Evolutionary conservation across 441 rosid species (phyloP).

Genomic region (Adansonia gregorii): DNA sequence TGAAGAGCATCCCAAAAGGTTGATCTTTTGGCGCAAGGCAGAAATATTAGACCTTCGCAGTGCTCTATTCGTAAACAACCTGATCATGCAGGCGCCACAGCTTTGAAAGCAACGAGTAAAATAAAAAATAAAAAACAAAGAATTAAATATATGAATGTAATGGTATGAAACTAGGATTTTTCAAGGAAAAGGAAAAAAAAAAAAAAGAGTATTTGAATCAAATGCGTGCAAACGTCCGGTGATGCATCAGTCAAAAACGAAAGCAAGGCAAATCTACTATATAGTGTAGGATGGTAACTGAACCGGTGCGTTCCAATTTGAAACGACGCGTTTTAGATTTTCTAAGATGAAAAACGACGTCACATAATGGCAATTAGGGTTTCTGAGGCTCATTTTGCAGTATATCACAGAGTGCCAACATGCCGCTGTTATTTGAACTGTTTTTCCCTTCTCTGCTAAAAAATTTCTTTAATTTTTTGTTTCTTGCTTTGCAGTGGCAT

Average conservation of each 20-base stretch:
- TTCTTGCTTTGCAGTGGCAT: neutral
- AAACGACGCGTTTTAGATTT: constrained; percentile 22
- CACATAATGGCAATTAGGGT: constrained; percentile 29
- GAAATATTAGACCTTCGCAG: constrained; percentile 15
- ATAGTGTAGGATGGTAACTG: neutral
- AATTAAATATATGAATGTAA: neutral
- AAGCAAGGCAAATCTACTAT: neutral
- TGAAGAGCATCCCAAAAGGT: constrained; percentile 23
- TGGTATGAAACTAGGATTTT: neutral
- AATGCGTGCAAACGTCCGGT: neutral
- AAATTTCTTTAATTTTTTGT: too few relatives aligned
- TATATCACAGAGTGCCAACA: neutral
- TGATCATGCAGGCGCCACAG: constrained; percentile 54
- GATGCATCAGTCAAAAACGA: neutral
- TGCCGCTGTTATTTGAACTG: neutral
- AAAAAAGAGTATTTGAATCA: neutral
- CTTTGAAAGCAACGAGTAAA: neutral
- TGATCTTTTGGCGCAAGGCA: constrained; percentile 17
- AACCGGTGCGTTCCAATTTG: neutral
- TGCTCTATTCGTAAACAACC: constrained; percentile 27
- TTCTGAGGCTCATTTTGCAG: neutral
- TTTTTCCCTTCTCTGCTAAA: neutral
- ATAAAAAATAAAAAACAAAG: neutral
- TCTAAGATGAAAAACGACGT: neutral
- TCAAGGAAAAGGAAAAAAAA: neutral